Conservation (phyloP, 495 filamentous ascomycete species). For the Talaromyces trachyspermus region DNA sequence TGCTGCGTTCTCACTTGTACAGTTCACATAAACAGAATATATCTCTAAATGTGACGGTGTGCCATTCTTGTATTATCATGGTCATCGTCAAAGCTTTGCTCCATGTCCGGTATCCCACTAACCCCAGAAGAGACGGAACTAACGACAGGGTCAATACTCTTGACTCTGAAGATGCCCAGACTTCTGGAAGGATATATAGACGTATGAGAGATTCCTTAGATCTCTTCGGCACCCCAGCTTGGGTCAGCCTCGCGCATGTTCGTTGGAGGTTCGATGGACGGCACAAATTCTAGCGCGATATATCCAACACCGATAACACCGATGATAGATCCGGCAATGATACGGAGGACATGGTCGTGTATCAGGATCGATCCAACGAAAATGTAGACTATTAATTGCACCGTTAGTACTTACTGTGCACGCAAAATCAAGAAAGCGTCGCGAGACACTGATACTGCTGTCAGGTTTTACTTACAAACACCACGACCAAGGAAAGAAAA, state of each 20-base stretch:
- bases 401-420: constrained; percentile 14
- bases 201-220: too few species aligned
- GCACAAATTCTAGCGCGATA: constrained; percentile 82
- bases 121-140: too few species aligned
- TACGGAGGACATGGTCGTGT: constrained; percentile 46
- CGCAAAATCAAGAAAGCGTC: not conserved
- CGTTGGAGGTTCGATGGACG: constrained; percentile 91
- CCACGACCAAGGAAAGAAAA: constrained; percentile 96
- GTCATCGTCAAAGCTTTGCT: too few species aligned
- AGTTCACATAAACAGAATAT: too few species aligned
- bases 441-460: not conserved
- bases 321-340: constrained; percentile 63
- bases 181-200: not conserved
- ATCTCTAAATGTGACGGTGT: too few species aligned
- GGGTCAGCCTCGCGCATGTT: constrained; percentile 94
- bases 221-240: constrained; percentile 88
- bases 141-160: not conserved
- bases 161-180: not conserved
- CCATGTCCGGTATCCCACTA: too few species aligned
- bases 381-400: constrained; percentile 69
- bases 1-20: too few species aligned
- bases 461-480: constrained; percentile 59
- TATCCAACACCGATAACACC: constrained; percentile 74
- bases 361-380: constrained; percentile 84
- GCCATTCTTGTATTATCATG: too few species aligned